Conservation (phyloP, 176 grass and related monocot genomes). For the Pontederia paniculata region DNA sequence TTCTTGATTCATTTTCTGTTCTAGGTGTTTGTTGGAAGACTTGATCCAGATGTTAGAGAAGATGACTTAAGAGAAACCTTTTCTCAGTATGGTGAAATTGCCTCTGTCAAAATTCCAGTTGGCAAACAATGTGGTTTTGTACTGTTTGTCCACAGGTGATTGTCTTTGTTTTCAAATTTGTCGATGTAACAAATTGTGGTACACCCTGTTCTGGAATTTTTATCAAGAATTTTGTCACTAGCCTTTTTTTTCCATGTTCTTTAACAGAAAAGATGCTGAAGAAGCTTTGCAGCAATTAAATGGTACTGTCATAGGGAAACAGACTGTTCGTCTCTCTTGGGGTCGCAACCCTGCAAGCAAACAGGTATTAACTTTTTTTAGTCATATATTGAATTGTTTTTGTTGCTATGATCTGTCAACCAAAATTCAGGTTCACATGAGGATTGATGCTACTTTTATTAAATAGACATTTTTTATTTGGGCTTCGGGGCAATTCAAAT, state of each 20-base stretch:
- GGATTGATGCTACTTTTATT: not conserved
- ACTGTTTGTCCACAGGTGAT: slow-evolving; percentile 35
- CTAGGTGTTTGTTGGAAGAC: slow-evolving; percentile 44
- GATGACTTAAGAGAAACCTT: slow-evolving; percentile 44
- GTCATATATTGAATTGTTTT: not conserved
- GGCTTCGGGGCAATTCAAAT: no score
- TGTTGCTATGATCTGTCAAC: not conserved
- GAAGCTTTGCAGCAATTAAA: slow-evolving; percentile 22
- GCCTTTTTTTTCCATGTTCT: not conserved
- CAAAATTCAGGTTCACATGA: not conserved
- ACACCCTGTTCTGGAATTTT: not conserved
- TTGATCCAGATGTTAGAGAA: slow-evolving; percentile 34
- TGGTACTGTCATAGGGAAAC: slow-evolving; percentile 15
- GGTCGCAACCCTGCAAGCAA: slow-evolving; percentile 17
- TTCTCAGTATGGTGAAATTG: slow-evolving; percentile 41
- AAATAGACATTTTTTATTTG: no score
- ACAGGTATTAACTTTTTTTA: not conserved
- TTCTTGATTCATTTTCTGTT: slow-evolving; percentile 2
- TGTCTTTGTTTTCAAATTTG: not conserved
- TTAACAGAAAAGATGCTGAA: slow-evolving; percentile 19
- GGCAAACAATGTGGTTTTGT: slow-evolving; percentile 47
- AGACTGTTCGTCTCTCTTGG: slow-evolving; percentile 15
- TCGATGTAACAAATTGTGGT: not conserved
- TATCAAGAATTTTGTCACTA: not conserved
- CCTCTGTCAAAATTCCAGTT: slow-evolving; percentile 26